Evolutionary conservation across 1,284 basidiomycete genomes (phyloP).

Genomic region (Stereum hirsutum): DNA sequence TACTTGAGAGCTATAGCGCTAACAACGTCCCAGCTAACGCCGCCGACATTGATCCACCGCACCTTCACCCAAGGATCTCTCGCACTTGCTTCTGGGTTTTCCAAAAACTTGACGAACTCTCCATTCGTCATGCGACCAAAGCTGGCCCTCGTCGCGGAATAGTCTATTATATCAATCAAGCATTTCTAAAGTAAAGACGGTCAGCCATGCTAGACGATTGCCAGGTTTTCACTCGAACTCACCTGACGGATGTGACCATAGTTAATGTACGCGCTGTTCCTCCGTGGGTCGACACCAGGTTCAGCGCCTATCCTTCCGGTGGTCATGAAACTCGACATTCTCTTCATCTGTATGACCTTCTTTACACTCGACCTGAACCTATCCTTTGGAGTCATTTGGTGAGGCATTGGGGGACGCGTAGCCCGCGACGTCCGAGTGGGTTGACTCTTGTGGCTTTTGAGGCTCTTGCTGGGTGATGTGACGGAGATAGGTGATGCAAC

Average conservation of each 20-base stretch:
- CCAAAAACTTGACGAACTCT: slow-evolving; percentile 43
- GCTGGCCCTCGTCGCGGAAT: slow-evolving; percentile 42
- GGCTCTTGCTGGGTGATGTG: too few relatives aligned
- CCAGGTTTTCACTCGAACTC: too few relatives aligned
- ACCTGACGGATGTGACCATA: slow-evolving; percentile 46
- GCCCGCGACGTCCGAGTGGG: too few relatives aligned
- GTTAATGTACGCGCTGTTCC: slow-evolving; percentile 35
- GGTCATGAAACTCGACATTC: slow-evolving; percentile 34
- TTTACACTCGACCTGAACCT: slow-evolving; percentile 40
- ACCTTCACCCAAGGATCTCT: slow-evolving; percentile 51
- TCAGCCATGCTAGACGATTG: too few relatives aligned
- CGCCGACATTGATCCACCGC: slow-evolving; percentile 65
- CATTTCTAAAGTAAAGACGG: too few relatives aligned
- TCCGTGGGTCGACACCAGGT: slow-evolving; percentile 52
- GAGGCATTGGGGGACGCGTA: too few relatives aligned
- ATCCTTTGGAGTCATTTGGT: too few relatives aligned
- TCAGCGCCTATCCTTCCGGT: slow-evolving; percentile 41
- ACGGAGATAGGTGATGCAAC: too few relatives aligned
- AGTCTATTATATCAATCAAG: slow-evolving; percentile 53
- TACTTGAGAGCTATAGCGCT: slow-evolving; percentile 55
- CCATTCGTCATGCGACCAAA: slow-evolving; percentile 44
- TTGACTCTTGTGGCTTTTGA: too few relatives aligned
- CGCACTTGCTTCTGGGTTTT: slow-evolving; percentile 26
- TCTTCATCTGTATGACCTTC: slow-evolving; percentile 47
- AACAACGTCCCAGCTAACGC: slow-evolving; percentile 65